phyloP scores from a whole-genome alignment of 23 red algal species.

The Agarophyton chilense region DNA sequence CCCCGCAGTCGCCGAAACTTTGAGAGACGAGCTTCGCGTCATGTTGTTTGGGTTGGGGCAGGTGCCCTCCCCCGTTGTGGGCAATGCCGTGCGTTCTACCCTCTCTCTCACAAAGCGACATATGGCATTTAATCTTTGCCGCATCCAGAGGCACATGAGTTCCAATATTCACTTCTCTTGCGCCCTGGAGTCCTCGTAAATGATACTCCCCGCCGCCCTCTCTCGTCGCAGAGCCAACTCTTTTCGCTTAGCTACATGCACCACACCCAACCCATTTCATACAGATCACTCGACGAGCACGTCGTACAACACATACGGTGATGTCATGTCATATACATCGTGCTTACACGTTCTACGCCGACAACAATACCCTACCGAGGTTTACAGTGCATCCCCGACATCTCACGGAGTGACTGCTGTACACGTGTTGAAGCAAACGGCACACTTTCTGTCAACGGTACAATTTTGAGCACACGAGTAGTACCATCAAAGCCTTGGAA shows the following conservation, averaged over 20 bases:
- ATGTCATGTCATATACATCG: no score
- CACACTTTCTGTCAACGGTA: not conserved
- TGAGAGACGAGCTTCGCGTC: conserved; percentile 23
- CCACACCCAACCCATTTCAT: no score
- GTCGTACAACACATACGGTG: no score
- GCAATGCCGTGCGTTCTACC: not conserved
- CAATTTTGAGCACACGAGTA: not conserved
- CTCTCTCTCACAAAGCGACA: not conserved
- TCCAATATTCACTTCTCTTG: not conserved
- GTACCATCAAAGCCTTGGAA: not conserved
- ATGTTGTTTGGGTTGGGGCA: conserved; percentile 18
- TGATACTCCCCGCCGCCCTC: no score
- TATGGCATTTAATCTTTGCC: not conserved
- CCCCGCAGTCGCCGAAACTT: not conserved
- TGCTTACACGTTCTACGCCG: not conserved
- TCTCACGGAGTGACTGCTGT: not conserved
- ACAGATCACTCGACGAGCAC: no score
- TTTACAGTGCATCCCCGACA: no score
- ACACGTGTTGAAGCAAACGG: not conserved
- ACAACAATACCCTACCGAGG: not conserved
- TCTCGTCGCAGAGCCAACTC: no score
- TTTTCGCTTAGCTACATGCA: no score
- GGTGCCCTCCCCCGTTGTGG: not conserved
- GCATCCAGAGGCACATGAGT: not conserved
- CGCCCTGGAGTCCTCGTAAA: not conserved